A percentile compares a stretch with the other conserved stretches of the same genome.
phyloP scores from a whole-genome alignment of 2,329 filamentous ascomycete species.

The Phialocephala sp. region DNA sequence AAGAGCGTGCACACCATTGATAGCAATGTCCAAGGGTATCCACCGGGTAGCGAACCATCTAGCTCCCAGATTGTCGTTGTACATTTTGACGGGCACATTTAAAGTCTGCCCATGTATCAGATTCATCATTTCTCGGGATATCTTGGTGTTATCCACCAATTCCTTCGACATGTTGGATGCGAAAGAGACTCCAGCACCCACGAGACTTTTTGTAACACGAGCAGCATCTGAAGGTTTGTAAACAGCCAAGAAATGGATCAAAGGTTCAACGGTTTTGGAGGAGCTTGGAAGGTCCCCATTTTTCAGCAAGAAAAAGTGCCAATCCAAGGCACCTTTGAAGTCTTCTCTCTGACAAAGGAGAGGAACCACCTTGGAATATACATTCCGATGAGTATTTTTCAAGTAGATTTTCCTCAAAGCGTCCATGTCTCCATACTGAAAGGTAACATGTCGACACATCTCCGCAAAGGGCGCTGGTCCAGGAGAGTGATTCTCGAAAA shows the following conservation, averaged over 20 bases:
- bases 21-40: constrained; percentile 73
- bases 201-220: constrained; percentile 36
- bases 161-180: constrained; percentile 22
- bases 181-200: constrained; percentile 36
- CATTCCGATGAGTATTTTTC: constrained; percentile 44
- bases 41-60: constrained; percentile 80
- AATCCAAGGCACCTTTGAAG: constrained; percentile 48
- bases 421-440: constrained; percentile 38
- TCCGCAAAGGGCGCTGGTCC: constrained; percentile 46
- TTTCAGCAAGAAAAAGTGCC: constrained; percentile 52
- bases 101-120: constrained; percentile 39
- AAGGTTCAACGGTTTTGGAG: constrained; percentile 46
- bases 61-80: constrained; percentile 76
- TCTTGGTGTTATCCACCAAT: constrained; percentile 25
- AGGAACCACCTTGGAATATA: constrained; percentile 52
- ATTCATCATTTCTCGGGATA: constrained; percentile 44
- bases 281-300: constrained; percentile 49
- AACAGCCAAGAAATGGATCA: constrained; percentile 47
- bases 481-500: constrained; percentile 37
- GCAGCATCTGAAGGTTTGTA: constrained; percentile 40
- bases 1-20: constrained; percentile 72
- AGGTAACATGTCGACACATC: constrained; percentile 41
- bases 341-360: constrained; percentile 46
- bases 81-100: constrained; percentile 49
- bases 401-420: constrained; percentile 51